Base-by-base conservation (phyloP, 192 early-diverging fungal species). In the Linnemannia schmuckeri region DNA sequence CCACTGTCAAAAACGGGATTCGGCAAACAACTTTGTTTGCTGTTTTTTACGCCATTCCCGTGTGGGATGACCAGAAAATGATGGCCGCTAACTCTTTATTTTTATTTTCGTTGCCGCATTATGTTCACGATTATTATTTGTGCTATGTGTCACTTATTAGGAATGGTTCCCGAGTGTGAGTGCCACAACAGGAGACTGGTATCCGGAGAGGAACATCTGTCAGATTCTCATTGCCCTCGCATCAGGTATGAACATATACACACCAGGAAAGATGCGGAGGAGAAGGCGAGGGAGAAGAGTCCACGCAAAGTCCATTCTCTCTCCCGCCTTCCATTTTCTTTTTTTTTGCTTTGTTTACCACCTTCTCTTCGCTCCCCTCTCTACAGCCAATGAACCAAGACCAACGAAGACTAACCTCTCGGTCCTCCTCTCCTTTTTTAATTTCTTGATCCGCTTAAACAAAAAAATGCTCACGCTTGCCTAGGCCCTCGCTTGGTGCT, bases 101-200 rank as follows among this genome's bases (percentile, higher is more conserved):
- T 72, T 44, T 27, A 1, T 76, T 42, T 80, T 75, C 10, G 52
- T 47, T 3, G 52, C 1, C 20, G 6, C 6, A 6, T 74, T 35
- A 38, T 70, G 27, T 70, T 44, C 70, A 42, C 55, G 74, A 49
- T 82, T 79, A 33, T 79, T 82, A 72, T 86, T 86, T 18, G 20
- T 44, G 1, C 35, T 27, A 38, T 27, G 24, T 47, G 4, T 73
- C 27, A 22, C 38, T 71, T 35, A 22, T 41, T 82, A 90, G 89
- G 88, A 91, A 91, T 94, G 94, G 95, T 94, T 96, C 68, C 95
- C 95, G 57, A 95, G 94, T 74, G 94, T 96, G 2, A 94, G 93
- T 71, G 95, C 94, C 0, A 93, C 93, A 4, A 96, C 94, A 72
- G 95, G 95, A 85, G 95, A 96, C 83, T 78, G 95, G 74, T 96